These are phyloP conservation scores for Bipolaris gigantea DNA, from an alignment of 2,329 filamentous ascomycete species.

Conservation along the genomic window DNA sequence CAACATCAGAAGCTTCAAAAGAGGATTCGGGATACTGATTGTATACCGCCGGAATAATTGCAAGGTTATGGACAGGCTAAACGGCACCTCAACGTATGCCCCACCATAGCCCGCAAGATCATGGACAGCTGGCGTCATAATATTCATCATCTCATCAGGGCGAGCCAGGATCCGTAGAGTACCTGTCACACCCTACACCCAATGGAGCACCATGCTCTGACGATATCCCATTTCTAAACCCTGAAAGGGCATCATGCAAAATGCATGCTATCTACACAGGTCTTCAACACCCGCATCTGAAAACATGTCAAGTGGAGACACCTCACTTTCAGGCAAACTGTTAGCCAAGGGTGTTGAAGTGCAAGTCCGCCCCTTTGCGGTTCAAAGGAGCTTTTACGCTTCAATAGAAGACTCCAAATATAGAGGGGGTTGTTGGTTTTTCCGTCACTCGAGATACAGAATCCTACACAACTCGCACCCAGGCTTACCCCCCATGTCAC, in stretches of 20 bases:
- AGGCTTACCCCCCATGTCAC: background rate
- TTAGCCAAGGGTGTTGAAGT: slow-evolving; percentile 27
- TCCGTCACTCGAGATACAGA: slow-evolving; percentile 1
- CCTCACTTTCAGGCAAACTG: slow-evolving; percentile 1
- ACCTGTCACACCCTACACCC: background rate
- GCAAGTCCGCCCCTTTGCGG: slow-evolving; percentile 17
- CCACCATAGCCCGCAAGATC: slow-evolving; percentile 35
- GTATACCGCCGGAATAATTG: slow-evolving; percentile 25
- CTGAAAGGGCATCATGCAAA: background rate
- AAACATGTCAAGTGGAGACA: slow-evolving; percentile 16
- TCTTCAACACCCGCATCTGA: slow-evolving; percentile 10
- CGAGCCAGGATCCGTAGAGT: slow-evolving; percentile 19
- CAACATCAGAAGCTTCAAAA: background rate
- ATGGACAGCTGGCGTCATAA: slow-evolving; percentile 20
- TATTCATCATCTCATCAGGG: slow-evolving; percentile 19
- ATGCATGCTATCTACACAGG: slow-evolving; percentile 8
- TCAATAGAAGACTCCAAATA: slow-evolving; percentile 11
- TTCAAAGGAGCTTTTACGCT: slow-evolving; percentile 28
- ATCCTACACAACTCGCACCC: background rate
- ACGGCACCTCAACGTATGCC: slow-evolving; percentile 25
- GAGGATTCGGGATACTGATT: slow-evolving; percentile 9
- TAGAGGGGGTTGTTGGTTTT: background rate
- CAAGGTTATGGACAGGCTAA: slow-evolving; percentile 35
- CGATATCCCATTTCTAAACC: background rate
- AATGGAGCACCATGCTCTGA: slow-evolving; percentile 8